phyloP scores from a whole-genome alignment of 768 basidiomycete species.

The Serendipita sp. region DNA sequence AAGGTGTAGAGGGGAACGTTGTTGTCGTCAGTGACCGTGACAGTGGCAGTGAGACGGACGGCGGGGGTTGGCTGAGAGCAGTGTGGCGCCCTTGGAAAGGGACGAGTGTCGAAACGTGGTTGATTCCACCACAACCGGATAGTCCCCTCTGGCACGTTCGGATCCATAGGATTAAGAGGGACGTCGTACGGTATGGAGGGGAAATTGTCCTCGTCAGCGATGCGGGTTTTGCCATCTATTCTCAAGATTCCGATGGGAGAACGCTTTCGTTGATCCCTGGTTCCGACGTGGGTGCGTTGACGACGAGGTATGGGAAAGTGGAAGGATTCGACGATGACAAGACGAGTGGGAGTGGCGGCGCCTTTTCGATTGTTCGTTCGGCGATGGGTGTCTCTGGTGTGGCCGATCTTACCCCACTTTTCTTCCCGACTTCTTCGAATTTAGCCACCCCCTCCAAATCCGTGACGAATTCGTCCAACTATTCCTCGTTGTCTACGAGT shows the following conservation, averaged over 20 bases:
- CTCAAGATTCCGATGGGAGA: conserved; percentile 44
- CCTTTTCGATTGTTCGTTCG: conserved; percentile 37
- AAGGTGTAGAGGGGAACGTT: neutral
- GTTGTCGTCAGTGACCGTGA: too few species aligned
- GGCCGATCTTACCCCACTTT: conserved; percentile 26
- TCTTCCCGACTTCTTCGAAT: neutral
- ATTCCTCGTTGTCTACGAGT: neutral
- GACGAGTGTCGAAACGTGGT: conserved; percentile 59
- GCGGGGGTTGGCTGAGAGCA: conserved; percentile 35
- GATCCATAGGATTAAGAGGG: conserved; percentile 44
- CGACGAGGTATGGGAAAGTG: conserved; percentile 9
- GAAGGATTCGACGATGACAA: conserved; percentile 18
- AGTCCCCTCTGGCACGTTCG: conserved; percentile 55
- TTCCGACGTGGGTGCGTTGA: conserved; percentile 6
- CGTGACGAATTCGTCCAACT: neutral
- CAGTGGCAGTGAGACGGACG: conserved; percentile 19
- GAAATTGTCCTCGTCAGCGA: conserved; percentile 36
- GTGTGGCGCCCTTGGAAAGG: conserved; percentile 65
- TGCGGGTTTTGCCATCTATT: conserved; percentile 56
- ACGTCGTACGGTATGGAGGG: conserved; percentile 19
- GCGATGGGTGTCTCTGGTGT: conserved; percentile 49
- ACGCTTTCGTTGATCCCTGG: conserved; percentile 33
- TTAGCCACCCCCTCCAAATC: neutral
- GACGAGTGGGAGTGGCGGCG: conserved; percentile 25
- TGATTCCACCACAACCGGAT: conserved; percentile 42